Evolutionary conservation across 208 protist genomes (phyloP).

Genomic region (Porcisia deanei): DNA sequence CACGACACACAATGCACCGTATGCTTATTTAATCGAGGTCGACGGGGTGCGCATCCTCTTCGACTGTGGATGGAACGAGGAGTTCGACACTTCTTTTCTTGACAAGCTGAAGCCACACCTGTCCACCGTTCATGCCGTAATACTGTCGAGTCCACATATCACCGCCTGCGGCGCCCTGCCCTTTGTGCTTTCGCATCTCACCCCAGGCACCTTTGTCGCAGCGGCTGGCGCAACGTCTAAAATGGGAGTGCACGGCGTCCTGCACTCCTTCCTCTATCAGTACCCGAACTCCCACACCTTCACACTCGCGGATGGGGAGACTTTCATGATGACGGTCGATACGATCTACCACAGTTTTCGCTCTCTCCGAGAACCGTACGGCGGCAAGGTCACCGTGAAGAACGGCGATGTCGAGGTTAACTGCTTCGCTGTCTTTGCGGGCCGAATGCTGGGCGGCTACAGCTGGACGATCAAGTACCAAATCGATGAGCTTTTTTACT

Average conservation of each 20-base stretch:
- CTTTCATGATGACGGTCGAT: constrained; percentile 77
- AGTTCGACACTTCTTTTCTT: constrained; percentile 58
- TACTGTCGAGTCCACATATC: constrained; percentile 81
- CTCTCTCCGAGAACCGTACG: constrained; percentile 74
- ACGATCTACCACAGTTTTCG: constrained; percentile 88
- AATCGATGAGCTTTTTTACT: constrained; percentile 91
- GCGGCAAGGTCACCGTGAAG: constrained; percentile 62
- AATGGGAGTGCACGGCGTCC: constrained; percentile 75
- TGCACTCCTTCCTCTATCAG: constrained; percentile 82
- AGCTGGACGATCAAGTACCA: constrained; percentile 87
- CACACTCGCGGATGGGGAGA: constrained; percentile 21
- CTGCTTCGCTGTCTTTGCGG: constrained; percentile 65
- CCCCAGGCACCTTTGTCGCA: constrained; percentile 59
- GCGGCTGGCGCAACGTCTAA: constrained; percentile 72
- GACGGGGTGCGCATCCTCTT: constrained; percentile 84
- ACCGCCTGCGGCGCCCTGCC: constrained; percentile 81
- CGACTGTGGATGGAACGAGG: constrained; percentile 87
- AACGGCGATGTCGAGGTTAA: constrained; percentile 63
- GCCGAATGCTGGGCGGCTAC: constrained; percentile 78
- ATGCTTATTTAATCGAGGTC: constrained; percentile 79
- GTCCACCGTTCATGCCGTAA: constrained; percentile 57
- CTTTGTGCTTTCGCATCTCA: constrained; percentile 76
- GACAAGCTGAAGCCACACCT: constrained; percentile 53
- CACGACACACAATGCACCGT: constrained; percentile 43
- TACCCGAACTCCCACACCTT: constrained; percentile 69